Base-by-base conservation (phyloP, 441 rosid genomes). In the Gossypium laxum region DNA sequence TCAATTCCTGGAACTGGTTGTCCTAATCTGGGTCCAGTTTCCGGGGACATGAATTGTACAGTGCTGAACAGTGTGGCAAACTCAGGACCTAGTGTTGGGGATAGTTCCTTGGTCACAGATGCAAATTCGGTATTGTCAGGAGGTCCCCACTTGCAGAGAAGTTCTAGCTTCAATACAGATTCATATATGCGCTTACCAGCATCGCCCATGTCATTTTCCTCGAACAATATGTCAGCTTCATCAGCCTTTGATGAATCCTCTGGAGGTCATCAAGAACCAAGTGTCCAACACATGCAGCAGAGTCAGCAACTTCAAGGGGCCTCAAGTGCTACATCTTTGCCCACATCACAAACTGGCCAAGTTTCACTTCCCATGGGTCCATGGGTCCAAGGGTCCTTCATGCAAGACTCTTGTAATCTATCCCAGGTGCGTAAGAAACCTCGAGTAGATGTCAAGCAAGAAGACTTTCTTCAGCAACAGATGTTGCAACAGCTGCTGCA, bases 111-210 rank as follows among this genome's bases (percentile, higher is more conserved):
- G 82, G 91, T 90, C 45, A 94, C 99, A 32, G 98, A 94, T 86
- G 98, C 97, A 71, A 92, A 94, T 82, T 94, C 99, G 2, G 94
- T 88, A 0, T 86, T 94, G 70, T 91, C 98, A 38, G 91, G 92
- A 32, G 96, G 96, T 67, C 91, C 97, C 28, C 86, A 85, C 78
- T 80, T 94, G 85, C 97, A 92, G 88, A 88, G 97, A 76, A 91
- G 98, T 74, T 91, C 96, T 2, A 91, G 97, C 83, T 82, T 90
- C 76, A 94, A 94, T 76, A 89, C 89, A 4, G 97, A 94, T 68
- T 89, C 99, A 0, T 93, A 91, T 73, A 85, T 93, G 96, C 94
- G 99, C 72, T 83, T 92, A 75, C 99, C 99, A 0, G 93, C 97
- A 1, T 94, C 97, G 0, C 99, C 99, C n/a, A 77, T 94, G 91